Conservation (phyloP, 148 eudicot genomes). For the Cornus florida region DNA sequence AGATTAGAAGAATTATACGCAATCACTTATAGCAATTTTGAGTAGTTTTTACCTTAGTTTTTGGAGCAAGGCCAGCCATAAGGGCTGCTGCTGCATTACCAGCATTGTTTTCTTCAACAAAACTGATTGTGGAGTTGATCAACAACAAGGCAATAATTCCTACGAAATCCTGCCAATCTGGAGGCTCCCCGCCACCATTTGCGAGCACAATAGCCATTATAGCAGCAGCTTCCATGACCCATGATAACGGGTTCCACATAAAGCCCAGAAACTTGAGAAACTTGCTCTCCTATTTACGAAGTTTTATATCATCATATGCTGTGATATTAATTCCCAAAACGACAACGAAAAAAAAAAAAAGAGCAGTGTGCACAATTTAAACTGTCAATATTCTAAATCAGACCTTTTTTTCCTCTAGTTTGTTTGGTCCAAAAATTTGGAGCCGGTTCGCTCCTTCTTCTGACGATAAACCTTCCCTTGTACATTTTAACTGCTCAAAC, state of each 20-base stretch:
- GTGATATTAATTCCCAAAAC: background rate
- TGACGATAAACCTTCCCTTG: constrained; percentile 52
- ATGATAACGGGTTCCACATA: constrained; percentile 73
- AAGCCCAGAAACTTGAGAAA: constrained; percentile 39
- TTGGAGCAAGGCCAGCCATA: constrained; percentile 80
- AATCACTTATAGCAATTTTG: background rate
- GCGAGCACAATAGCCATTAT: constrained; percentile 62
- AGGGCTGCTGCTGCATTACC: constrained; percentile 78
- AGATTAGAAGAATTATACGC: background rate
- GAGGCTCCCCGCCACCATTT: constrained; percentile 56
- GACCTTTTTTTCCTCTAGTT: constrained; percentile 75
- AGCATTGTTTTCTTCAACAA: constrained; percentile 76
- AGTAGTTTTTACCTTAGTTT: constrained; percentile 48
- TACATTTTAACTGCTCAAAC: constrained; percentile 58
- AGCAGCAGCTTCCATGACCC: constrained; percentile 76
- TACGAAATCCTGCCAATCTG: constrained; percentile 71
- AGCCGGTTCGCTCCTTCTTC: constrained; percentile 53
- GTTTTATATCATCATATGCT: background rate
- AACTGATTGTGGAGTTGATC: constrained; percentile 72
- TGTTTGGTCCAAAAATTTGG: constrained; percentile 61
- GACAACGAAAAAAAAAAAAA: background rate
- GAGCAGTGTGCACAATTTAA: too few species aligned
- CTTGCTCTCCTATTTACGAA: constrained; percentile 30
- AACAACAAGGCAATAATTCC: constrained; percentile 57
- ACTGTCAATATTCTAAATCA: too few species aligned